These are phyloP conservation scores for Nakazawaea peltata DNA, from an alignment of 805 yeast genomes.

Conservation along the genomic window DNA sequence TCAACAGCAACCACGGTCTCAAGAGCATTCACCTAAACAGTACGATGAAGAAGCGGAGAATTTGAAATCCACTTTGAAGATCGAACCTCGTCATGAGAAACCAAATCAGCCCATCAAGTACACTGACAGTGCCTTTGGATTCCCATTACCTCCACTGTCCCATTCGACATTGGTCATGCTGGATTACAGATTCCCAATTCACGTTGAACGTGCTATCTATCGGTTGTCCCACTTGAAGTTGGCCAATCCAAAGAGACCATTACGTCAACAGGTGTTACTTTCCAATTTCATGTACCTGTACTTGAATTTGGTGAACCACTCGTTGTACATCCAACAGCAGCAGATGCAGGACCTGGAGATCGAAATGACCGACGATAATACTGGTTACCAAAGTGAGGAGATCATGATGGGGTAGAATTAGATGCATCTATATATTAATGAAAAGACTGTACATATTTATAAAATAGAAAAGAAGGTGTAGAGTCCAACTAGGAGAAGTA, in stretches of 20 bases:
- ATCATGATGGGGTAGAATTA: no score
- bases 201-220: slow-evolving; percentile 93
- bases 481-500: slow-evolving; percentile 22
- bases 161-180: slow-evolving; percentile 72
- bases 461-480: neutral
- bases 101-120: slow-evolving; percentile 52
- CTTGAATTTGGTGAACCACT: slow-evolving; percentile 89
- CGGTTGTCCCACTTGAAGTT: slow-evolving; percentile 86
- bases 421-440: no score
- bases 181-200: slow-evolving; percentile 84
- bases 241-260: slow-evolving; percentile 87
- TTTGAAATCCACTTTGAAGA: slow-evolving; percentile 18
- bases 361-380: neutral
- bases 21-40: no score
- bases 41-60: slow-evolving; percentile 5
- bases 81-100: slow-evolving; percentile 24
- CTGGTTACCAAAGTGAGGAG: slow-evolving; percentile 5
- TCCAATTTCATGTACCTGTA: slow-evolving; percentile 98
- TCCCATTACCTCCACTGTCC: slow-evolving; percentile 77
- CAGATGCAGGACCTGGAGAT: neutral
- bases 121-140: slow-evolving; percentile 81
- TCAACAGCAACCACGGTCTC: no score
- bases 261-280: slow-evolving; percentile 84
- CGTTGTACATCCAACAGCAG: slow-evolving; percentile 63
- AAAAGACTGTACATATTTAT: neutral